These are phyloP conservation scores for Porphyridium purpureum DNA, from an alignment of 23 red algal genomes.

Conservation along the genomic window DNA sequence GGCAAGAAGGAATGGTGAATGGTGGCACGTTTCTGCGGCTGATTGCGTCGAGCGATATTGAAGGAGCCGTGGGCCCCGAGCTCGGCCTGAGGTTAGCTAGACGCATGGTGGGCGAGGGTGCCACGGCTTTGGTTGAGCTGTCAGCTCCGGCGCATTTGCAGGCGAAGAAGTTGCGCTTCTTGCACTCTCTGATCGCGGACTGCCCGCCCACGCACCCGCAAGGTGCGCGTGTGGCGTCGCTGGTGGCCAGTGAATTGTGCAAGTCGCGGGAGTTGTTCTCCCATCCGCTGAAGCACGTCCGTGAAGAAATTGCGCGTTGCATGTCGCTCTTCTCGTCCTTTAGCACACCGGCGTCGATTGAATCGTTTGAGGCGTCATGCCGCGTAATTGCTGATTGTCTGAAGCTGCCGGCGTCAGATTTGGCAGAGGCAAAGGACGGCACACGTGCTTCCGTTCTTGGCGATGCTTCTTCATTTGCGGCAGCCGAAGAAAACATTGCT, in stretches of 20 bases:
- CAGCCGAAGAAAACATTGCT: too few species aligned
- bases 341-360: conserved; percentile 1
- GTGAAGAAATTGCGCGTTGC: conserved; percentile 48
- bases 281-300: conserved; percentile 52
- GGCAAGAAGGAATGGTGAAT: conserved; percentile 37
- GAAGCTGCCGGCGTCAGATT: too few species aligned
- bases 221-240: neutral
- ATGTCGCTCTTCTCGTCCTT: conserved; percentile 20
- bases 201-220: conserved; percentile 4
- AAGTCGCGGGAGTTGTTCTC: conserved; percentile 27
- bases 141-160: conserved; percentile 38
- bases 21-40: conserved; percentile 43
- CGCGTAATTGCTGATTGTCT: too few species aligned
- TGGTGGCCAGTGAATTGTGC: too few species aligned
- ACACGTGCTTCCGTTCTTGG: too few species aligned
- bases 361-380: too few species aligned
- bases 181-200: conserved; percentile 43
- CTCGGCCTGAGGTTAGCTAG: conserved; percentile 7
- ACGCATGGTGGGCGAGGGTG: conserved; percentile 19
- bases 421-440: too few species aligned
- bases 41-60: conserved; percentile 16
- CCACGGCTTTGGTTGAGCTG: conserved; percentile 26
- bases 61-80: conserved; percentile 13
- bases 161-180: conserved; percentile 39
- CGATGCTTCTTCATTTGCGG: too few species aligned